Conservation (phyloP, 2,329 filamentous ascomycete genomes). For the Phoma herbarum region DNA sequence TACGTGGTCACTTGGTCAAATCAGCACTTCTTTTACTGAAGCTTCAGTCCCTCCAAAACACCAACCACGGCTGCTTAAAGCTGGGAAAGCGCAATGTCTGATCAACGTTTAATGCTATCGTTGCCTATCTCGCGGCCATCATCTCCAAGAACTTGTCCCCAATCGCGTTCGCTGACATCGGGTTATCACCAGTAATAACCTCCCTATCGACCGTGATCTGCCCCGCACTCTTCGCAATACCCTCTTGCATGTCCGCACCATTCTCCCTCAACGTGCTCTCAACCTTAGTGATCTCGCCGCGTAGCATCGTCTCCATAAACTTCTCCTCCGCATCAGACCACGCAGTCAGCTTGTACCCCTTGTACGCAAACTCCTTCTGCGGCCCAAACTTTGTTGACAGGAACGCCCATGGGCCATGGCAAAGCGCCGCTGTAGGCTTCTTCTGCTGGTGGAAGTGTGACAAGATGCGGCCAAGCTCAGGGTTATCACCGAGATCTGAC, state of each 20-base stretch:
- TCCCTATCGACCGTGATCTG: slow-evolving; percentile 56
- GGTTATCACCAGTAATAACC: slow-evolving; percentile 46
- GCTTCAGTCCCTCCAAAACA: too few species aligned
- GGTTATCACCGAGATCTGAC: slow-evolving; percentile 53
- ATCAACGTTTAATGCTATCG: too few species aligned
- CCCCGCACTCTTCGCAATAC: slow-evolving; percentile 51
- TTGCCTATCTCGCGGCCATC: slow-evolving; percentile 29
- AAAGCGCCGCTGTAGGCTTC: slow-evolving; percentile 58
- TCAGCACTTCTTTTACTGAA: too few species aligned
- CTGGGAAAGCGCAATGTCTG: too few species aligned
- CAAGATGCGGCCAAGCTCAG: slow-evolving; percentile 55
- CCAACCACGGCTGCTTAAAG: too few species aligned
- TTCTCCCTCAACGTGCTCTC: slow-evolving; percentile 51
- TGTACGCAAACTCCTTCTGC: slow-evolving; percentile 53
- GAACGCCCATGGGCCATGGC: slow-evolving; percentile 58
- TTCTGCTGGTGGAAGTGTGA: slow-evolving; percentile 52
- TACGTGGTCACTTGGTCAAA: too few species aligned
- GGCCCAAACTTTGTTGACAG: slow-evolving; percentile 53
- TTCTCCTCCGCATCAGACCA: slow-evolving; percentile 59
- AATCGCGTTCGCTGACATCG: slow-evolving; percentile 45
- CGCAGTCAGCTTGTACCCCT: slow-evolving; percentile 57
- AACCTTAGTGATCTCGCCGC: slow-evolving; percentile 56
- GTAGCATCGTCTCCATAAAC: slow-evolving; percentile 55
- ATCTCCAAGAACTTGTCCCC: slow-evolving; percentile 48
- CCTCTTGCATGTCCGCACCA: slow-evolving; percentile 58